Evolutionary conservation across 345 rosid genomes (phyloP).

Genomic region (Physaria fendleri): DNA sequence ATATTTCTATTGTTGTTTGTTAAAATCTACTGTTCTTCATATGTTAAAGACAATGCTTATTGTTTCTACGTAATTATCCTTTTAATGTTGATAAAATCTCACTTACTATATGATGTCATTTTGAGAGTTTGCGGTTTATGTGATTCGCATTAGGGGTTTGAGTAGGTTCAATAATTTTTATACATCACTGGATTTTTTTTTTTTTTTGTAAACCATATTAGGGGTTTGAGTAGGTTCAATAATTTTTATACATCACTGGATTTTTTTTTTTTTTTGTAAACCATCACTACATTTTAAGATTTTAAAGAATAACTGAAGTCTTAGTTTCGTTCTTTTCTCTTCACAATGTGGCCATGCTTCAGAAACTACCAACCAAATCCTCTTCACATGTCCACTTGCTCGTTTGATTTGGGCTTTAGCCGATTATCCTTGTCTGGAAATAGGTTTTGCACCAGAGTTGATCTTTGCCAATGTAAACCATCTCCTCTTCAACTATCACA

Average conservation of each 20-base stretch:
- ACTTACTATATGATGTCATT: neutral
- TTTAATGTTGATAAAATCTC: neutral
- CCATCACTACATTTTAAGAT: neutral
- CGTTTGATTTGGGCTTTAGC: too few species aligned
- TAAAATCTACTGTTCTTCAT: neutral
- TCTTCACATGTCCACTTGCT: too few species aligned
- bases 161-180: neutral
- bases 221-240: neutral
- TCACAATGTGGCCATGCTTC: too few species aligned
- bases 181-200: too few species aligned
- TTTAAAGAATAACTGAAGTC: neutral
- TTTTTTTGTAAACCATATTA: neutral
- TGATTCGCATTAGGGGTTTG: neutral
- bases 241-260: neutral
- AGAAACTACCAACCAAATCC: too few species aligned
- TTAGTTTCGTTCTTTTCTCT: neutral
- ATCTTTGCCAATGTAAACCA: too few species aligned
- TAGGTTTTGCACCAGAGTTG: too few species aligned
- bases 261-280: too few species aligned
- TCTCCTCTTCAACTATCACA: too few species aligned
- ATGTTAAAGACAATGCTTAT: neutral
- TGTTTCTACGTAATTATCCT: neutral
- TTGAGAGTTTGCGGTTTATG: neutral
- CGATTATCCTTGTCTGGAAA: too few species aligned
- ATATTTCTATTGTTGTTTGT: neutral